Evolutionary conservation across 306 rosid genomes (phyloP).

Genomic region (Castanea sativa): DNA sequence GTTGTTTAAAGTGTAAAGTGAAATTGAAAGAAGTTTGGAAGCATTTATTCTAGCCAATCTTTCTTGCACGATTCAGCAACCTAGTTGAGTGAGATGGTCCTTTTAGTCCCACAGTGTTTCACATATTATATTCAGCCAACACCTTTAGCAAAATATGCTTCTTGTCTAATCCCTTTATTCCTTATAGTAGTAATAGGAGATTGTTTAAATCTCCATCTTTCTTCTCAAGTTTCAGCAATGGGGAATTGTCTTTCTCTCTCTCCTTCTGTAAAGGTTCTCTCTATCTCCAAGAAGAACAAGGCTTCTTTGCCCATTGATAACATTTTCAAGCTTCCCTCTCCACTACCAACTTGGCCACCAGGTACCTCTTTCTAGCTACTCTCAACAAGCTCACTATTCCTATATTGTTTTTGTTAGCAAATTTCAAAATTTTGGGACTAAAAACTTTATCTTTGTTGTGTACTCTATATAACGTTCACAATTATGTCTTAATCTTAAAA

Average conservation of each 20-base stretch:
- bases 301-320: constrained; percentile 43
- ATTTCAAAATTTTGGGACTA: too few species aligned
- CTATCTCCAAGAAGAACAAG: constrained; percentile 27
- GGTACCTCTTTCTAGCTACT: constrained; percentile 20
- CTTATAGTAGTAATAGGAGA: background rate
- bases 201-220: background rate
- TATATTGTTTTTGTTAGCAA: too few species aligned
- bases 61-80: constrained; percentile 36
- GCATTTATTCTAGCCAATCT: constrained; percentile 14
- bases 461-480: too few species aligned
- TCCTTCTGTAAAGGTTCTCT: constrained; percentile 15
- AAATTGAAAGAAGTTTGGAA: constrained; percentile 27
- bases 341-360: constrained; percentile 37
- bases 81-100: background rate
- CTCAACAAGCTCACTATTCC: background rate
- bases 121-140: background rate
- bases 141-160: constrained; percentile 20
- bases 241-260: constrained; percentile 27
- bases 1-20: constrained; percentile 24
- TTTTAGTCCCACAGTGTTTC: background rate
- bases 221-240: constrained; percentile 26
- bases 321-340: constrained; percentile 59
- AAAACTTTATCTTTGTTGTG: too few species aligned
- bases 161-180: constrained; percentile 20
- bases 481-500: too few species aligned